Evolutionary conservation across 2,329 filamentous ascomycete genomes (phyloP).

Genomic region (Macroventuria anomochaeta): DNA sequence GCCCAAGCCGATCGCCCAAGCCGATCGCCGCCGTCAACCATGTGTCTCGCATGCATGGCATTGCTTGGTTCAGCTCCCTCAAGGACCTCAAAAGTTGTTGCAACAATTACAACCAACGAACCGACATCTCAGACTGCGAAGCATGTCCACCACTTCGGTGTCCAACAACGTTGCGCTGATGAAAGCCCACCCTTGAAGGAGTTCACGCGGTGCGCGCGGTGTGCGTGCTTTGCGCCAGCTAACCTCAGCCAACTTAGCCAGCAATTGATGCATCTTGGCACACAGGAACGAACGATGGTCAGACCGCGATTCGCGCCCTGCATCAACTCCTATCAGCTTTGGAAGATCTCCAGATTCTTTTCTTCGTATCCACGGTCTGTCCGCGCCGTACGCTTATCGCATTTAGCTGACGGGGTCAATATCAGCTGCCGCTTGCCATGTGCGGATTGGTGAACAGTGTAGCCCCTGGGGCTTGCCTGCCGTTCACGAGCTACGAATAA

Average conservation of each 20-base stretch:
- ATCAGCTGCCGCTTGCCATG: constrained; percentile 21
- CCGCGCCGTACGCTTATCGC: constrained; percentile 27
- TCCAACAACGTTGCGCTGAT: background rate
- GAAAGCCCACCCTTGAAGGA: constrained; percentile 10
- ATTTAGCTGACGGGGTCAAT: constrained; percentile 7
- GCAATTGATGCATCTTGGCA: constrained; percentile 18
- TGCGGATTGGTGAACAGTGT: constrained; percentile 19
- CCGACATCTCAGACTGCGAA: background rate
- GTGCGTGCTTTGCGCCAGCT: constrained; percentile 13
- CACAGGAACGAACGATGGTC: constrained; percentile 20
- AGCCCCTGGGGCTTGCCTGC: constrained; percentile 24
- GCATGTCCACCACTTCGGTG: background rate
- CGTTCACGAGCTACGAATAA: constrained; percentile 23
- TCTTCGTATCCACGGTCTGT: constrained; percentile 22
- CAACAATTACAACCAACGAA: background rate
- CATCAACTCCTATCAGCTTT: constrained; percentile 25
- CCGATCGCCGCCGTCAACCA: constrained; percentile 16
- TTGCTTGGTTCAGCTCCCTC: constrained; percentile 26
- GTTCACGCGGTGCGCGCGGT: constrained; percentile 7
- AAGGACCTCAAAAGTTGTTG: background rate
- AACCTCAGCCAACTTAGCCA: constrained; percentile 14
- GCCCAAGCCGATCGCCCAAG: constrained; percentile 34
- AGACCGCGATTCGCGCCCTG: constrained; percentile 17
- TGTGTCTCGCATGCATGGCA: constrained; percentile 31
- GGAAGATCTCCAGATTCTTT: constrained; percentile 23